These are phyloP conservation scores for Tagetes patula DNA, from an alignment of 129 eudicot species.

Conservation along the genomic window DNA sequence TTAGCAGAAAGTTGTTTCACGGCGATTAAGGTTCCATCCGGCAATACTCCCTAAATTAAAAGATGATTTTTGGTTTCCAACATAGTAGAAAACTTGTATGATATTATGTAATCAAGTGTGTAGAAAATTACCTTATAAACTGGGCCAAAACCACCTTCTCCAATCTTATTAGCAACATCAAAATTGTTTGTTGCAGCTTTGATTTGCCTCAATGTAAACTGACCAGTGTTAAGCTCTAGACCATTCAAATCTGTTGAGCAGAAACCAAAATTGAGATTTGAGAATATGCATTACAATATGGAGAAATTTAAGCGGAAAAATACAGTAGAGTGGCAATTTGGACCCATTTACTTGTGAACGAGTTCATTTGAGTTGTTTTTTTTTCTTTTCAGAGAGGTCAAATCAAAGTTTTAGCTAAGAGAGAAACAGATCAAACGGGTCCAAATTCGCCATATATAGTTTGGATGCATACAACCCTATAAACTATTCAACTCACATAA, in stretches of 20 bases:
- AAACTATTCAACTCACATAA: background rate
- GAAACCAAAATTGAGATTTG: constrained; percentile 11
- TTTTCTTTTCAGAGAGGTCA: background rate
- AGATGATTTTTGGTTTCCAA: background rate
- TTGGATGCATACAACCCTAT: background rate
- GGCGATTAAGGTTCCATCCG: constrained; percentile 58
- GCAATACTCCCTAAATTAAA: constrained; percentile 50
- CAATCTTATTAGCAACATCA: constrained; percentile 61
- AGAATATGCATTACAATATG: background rate
- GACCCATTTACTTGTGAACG: background rate
- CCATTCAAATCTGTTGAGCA: constrained; percentile 41
- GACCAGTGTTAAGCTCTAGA: constrained; percentile 50
- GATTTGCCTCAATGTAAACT: constrained; percentile 60
- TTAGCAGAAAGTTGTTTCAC: constrained; percentile 37
- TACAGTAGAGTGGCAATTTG: background rate
- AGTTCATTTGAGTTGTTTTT: background rate
- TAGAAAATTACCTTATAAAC: constrained; percentile 57
- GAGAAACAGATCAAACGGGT: background rate
- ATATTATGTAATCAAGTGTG: background rate
- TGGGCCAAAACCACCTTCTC: constrained; percentile 89
- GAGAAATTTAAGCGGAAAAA: too few relatives aligned
- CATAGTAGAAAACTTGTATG: background rate
- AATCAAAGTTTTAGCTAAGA: background rate
- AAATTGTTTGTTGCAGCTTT: constrained; percentile 68
- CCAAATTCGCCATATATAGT: background rate